Percentiles rank a stretch among this genome's conserved stretches.
Conservation (phyloP, 1,284 basidiomycete genomes). For the Cutaneotrichosporon curvatum region DNA sequence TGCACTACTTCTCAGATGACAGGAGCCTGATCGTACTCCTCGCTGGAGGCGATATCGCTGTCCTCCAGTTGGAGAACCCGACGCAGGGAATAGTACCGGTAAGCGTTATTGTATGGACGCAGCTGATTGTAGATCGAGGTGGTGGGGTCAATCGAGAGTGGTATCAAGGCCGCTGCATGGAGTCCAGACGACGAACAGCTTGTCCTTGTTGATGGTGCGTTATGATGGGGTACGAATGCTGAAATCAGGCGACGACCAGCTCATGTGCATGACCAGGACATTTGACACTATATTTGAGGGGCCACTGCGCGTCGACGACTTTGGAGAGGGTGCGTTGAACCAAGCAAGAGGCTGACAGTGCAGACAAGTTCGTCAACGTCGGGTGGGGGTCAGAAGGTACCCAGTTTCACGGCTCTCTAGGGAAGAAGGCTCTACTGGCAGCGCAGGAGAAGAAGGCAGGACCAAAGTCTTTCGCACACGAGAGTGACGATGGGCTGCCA, state of each 20-base stretch:
- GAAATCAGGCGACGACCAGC: conserved; percentile 61
- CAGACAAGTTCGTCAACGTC: conserved; percentile 84
- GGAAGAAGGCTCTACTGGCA: conserved; percentile 67
- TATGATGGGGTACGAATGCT: background rate
- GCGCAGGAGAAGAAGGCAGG: conserved; percentile 39
- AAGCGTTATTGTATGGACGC: conserved; percentile 5
- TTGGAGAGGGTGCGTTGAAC: conserved; percentile 64
- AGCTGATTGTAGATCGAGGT: conserved; percentile 55
- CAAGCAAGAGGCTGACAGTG: conserved; percentile 11
- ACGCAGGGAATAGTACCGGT: conserved; percentile 50
- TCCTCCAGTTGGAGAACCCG: conserved; percentile 49
- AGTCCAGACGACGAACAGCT: conserved; percentile 83
- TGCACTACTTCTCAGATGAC: conserved; percentile 62
- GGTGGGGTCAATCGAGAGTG: conserved; percentile 77
- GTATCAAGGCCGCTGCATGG: conserved; percentile 77
- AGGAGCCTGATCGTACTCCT: conserved; percentile 59
- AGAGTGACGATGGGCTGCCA: conserved; percentile 66
- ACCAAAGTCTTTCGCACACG: conserved; percentile 39
- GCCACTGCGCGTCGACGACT: conserved; percentile 63
- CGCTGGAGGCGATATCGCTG: conserved; percentile 69
- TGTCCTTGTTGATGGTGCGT: conserved; percentile 65
- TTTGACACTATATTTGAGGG: conserved; percentile 83
- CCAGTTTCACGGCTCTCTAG: conserved; percentile 94
- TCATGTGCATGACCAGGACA: conserved; percentile 80
- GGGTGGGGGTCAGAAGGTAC: conserved; percentile 98